These are phyloP conservation scores for Polytolypa hystricis DNA, from an alignment of 2,329 filamentous ascomycete species.

Conservation along the genomic window DNA sequence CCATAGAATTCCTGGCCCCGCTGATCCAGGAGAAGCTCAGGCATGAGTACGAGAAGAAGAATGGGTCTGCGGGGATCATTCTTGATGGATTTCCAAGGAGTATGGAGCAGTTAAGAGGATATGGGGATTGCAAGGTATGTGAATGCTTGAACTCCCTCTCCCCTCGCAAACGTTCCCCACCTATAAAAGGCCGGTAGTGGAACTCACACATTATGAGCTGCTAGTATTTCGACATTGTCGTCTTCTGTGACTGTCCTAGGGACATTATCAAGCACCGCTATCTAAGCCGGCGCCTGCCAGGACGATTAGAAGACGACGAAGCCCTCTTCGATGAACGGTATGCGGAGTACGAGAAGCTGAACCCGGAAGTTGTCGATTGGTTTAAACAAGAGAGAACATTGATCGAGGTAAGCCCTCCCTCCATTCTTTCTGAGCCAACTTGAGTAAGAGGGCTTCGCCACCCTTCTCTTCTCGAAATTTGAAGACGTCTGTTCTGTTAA, in stretches of 20 bases:
- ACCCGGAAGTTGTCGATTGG: slow-evolving; percentile 6
- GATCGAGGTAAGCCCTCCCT: slow-evolving; percentile 5
- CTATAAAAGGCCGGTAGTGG: no score
- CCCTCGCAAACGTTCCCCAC: no score
- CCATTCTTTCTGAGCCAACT: no score
- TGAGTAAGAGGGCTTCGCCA: no score
- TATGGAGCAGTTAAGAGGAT: slow-evolving; percentile 1
- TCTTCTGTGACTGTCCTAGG: slow-evolving; percentile 13
- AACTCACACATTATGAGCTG: no score
- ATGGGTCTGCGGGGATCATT: not conserved
- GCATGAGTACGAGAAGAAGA: not conserved
- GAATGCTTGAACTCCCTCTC: no score
- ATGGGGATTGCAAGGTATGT: slow-evolving; percentile 3
- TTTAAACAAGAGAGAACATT: slow-evolving; percentile 6
- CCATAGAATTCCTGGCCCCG: not conserved
- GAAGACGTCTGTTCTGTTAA: not conserved
- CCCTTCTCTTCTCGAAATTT: no score
- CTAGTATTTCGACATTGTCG: slow-evolving; percentile 7
- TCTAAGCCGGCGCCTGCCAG: slow-evolving; percentile 9
- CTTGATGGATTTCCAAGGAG: not conserved
- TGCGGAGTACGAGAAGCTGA: slow-evolving; percentile 10
- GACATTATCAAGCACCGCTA: slow-evolving; percentile 9
- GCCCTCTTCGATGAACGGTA: slow-evolving; percentile 13
- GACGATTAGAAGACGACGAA: slow-evolving; percentile 9
- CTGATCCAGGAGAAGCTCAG: not conserved